Conservation (phyloP, 257 asterid genomes). For the Ballota nigra region DNA sequence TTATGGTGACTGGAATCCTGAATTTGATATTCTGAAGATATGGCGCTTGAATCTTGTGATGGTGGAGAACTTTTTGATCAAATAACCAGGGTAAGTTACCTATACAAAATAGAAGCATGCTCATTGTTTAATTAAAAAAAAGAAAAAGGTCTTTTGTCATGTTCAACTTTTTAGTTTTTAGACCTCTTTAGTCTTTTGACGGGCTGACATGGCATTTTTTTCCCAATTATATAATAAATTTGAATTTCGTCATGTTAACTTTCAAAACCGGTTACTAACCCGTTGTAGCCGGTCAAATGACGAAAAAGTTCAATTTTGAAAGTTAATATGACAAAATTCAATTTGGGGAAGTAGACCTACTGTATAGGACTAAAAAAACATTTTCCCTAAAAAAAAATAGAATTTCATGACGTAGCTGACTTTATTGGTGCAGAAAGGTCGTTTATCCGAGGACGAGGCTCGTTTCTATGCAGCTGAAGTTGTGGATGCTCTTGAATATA, state of each 20-base stretch:
- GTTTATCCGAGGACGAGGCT: slow-evolving; percentile 83
- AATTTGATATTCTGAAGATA: slow-evolving; percentile 53
- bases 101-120: slow-evolving; percentile 7
- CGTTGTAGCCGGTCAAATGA: no score
- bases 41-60: slow-evolving; percentile 99
- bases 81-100: slow-evolving; percentile 75
- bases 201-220: no score
- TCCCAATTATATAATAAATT: no score
- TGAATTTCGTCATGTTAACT: no score
- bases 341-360: no score
- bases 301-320: no score
- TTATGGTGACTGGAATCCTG: slow-evolving; percentile 25
- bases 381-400: background rate
- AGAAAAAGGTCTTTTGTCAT: background rate
- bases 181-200: no score
- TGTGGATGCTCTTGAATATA: slow-evolving; percentile 97
- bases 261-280: no score
- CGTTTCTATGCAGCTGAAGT: slow-evolving; percentile 96
- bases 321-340: no score
- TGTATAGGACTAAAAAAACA: no score
- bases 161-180: no score
- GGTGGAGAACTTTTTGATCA: slow-evolving; percentile 99
- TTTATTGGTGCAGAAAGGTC: slow-evolving; percentile 77
- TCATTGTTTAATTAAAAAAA: background rate
- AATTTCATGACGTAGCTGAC: slow-evolving; percentile 18